Evolutionary conservation across 306 rosid species (phyloP).

Genomic region (Cajanus cajan): DNA sequence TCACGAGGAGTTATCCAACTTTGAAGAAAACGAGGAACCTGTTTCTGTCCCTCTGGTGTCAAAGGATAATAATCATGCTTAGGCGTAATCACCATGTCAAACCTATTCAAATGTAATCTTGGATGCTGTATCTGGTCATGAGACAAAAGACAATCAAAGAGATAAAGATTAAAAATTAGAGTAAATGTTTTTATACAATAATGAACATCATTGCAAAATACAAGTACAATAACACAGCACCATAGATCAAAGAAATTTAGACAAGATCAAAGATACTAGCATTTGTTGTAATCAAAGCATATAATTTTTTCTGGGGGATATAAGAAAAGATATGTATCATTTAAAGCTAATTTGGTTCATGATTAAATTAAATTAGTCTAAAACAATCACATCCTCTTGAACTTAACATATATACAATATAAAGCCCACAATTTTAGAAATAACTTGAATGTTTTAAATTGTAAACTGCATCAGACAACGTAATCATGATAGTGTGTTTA

Average conservation of each 20-base stretch:
- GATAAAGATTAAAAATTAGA: conserved; percentile 22
- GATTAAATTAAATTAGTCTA: conserved; percentile 10
- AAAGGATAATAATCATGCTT: conserved; percentile 89
- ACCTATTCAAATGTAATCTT: conserved; percentile 70
- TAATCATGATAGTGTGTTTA: neutral
- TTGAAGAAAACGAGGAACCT: conserved; percentile 71
- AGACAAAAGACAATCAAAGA: conserved; percentile 13
- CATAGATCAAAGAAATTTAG: conserved; percentile 4
- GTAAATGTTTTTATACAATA: neutral
- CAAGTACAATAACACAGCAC: neutral
- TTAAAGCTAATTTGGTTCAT: neutral
- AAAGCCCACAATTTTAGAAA: neutral
- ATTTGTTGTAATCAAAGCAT: neutral
- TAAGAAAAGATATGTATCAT: neutral
- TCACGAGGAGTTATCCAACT: conserved; percentile 92
- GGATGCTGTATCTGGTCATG: conserved; percentile 64
- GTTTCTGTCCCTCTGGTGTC: conserved; percentile 71
- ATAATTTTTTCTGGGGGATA: neutral
- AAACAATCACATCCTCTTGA: neutral
- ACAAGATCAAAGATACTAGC: neutral
- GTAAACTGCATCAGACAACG: neutral
- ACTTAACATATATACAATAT: neutral
- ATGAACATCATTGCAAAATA: conserved; percentile 12
- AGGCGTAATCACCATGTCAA: conserved; percentile 90
- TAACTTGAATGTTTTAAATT: neutral